A percentile compares a stretch with the other conserved stretches of the same genome.
phyloP scores from a whole-genome alignment of 176 grass and related monocot genomes.

The Pontederia paniculata region DNA sequence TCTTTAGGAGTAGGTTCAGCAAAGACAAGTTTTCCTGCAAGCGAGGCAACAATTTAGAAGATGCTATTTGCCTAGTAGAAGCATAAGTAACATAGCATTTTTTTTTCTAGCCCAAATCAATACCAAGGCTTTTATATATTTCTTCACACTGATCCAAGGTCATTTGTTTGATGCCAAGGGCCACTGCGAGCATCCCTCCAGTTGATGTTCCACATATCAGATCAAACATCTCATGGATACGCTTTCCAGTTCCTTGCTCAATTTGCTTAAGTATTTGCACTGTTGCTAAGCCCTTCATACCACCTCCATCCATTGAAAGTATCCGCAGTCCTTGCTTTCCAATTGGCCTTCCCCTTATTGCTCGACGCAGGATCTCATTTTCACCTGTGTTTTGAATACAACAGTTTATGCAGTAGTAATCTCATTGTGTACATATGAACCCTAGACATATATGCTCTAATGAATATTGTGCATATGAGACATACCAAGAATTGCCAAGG shows the following conservation, averaged over 20 bases:
- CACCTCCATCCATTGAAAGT: slow-evolving; percentile 96
- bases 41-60: slow-evolving; percentile 17
- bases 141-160: slow-evolving; percentile 91
- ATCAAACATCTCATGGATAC: slow-evolving; percentile 98
- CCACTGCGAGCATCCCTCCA: slow-evolving; percentile 95
- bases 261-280: slow-evolving; percentile 98
- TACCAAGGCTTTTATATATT: slow-evolving; percentile 97
- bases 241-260: slow-evolving; percentile 87
- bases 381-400: slow-evolving; percentile 36
- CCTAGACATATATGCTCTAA: slow-evolving; percentile 14
- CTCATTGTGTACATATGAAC: slow-evolving; percentile 1
- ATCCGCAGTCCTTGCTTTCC: slow-evolving; percentile 86
- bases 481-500: slow-evolving; percentile 87
- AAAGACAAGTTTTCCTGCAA: slow-evolving; percentile 88
- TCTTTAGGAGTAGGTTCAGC: slow-evolving; percentile 91
- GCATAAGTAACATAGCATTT: not conserved
- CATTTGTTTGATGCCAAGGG: slow-evolving; percentile 95
- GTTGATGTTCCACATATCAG: slow-evolving; percentile 98
- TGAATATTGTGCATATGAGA: not conserved
- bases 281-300: slow-evolving; percentile 98
- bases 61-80: slow-evolving; percentile 1
- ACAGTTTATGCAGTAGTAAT: not conserved
- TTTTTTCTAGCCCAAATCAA: slow-evolving; percentile 22
- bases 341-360: slow-evolving; percentile 69
- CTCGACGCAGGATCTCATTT: slow-evolving; percentile 84